These are phyloP conservation scores for Blastocystis sp. DNA, from an alignment of 352 stramenopile genomes.

Conservation along the genomic window DNA sequence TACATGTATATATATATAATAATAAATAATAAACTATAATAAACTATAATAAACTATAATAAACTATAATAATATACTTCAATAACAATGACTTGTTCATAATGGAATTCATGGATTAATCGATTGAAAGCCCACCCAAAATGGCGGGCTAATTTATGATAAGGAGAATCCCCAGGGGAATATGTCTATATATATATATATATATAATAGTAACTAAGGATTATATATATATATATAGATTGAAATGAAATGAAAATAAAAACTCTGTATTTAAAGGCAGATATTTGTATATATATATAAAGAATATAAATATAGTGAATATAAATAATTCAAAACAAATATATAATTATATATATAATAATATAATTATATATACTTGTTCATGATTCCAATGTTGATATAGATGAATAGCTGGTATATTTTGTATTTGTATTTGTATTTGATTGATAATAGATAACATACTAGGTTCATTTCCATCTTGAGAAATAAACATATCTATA, in stretches of 20 bases:
- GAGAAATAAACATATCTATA: slow-evolving; percentile 53
- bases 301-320: too few species aligned
- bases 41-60: slow-evolving; percentile 6
- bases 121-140: slow-evolving; percentile 52
- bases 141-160: slow-evolving; percentile 52
- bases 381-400: background rate
- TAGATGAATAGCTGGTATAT: too few species aligned
- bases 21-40: too few species aligned
- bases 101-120: slow-evolving; percentile 14
- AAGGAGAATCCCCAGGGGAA: slow-evolving; percentile 44
- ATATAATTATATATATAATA: slow-evolving; percentile 42
- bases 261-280: slow-evolving; percentile 42
- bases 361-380: slow-evolving; percentile 31
- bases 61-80: background rate
- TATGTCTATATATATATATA: slow-evolving; percentile 10
- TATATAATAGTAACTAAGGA: too few species aligned
- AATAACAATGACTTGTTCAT: slow-evolving; percentile 32
- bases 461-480: slow-evolving; percentile 50
- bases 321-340: too few species aligned
- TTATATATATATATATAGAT: slow-evolving; percentile 48
- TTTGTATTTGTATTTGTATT: slow-evolving; percentile 11
- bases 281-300: slow-evolving; percentile 14
- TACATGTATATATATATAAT: background rate
- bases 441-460: slow-evolving; percentile 46
- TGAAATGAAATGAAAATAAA: slow-evolving; percentile 4